Evolutionary conservation across 2,329 filamentous ascomycete species (phyloP).

Genomic region (Aspergillus eucalypticola): DNA sequence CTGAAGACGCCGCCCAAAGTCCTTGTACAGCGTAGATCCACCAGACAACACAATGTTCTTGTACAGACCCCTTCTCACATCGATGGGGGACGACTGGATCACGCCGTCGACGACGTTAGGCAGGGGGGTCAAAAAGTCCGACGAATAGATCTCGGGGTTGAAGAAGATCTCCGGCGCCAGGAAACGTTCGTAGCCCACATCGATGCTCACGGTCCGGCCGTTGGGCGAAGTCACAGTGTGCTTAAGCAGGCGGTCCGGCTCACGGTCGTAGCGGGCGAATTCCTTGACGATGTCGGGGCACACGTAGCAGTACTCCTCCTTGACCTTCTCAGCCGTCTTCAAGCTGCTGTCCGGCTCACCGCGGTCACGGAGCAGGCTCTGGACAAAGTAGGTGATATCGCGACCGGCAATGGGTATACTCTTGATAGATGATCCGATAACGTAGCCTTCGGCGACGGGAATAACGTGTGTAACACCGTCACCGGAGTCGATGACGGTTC

Average conservation of each 20-base stretch:
- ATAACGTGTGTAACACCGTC: slow-evolving; percentile 99
- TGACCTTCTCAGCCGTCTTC: slow-evolving; percentile 97
- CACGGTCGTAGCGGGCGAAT: slow-evolving; percentile 89
- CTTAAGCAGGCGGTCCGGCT: slow-evolving; percentile 86
- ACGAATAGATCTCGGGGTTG: slow-evolving; percentile 99
- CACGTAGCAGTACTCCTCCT: slow-evolving; percentile 98
- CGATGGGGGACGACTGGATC: slow-evolving; percentile 96
- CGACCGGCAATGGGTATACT: slow-evolving; percentile 96
- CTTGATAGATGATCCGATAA: slow-evolving; percentile 98
- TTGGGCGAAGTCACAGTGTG: slow-evolving; percentile 85
- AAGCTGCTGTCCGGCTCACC: slow-evolving; percentile 95
- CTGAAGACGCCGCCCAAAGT: slow-evolving; percentile 94
- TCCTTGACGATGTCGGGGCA: slow-evolving; percentile 99
- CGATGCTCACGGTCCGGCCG: slow-evolving; percentile 79
- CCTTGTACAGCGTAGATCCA: slow-evolving; percentile 96
- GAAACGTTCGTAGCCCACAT: slow-evolving; percentile 97
- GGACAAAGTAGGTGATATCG: slow-evolving; percentile 98
- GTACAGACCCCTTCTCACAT: slow-evolving; percentile 94
- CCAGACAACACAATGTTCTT: slow-evolving; percentile 99
- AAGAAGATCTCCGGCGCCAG: slow-evolving; percentile 99
- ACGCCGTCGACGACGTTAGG: slow-evolving; percentile 93
- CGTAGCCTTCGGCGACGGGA: slow-evolving; percentile 96
- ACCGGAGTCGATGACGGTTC: slow-evolving; percentile 97
- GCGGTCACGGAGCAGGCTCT: slow-evolving; percentile 90
- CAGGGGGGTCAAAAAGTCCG: slow-evolving; percentile 93